Percentiles rank a stretch among this genome's conserved stretches.
These are phyloP conservation scores for Scleroderma bovista DNA, from an alignment of 768 basidiomycete genomes.

Conservation along the genomic window DNA sequence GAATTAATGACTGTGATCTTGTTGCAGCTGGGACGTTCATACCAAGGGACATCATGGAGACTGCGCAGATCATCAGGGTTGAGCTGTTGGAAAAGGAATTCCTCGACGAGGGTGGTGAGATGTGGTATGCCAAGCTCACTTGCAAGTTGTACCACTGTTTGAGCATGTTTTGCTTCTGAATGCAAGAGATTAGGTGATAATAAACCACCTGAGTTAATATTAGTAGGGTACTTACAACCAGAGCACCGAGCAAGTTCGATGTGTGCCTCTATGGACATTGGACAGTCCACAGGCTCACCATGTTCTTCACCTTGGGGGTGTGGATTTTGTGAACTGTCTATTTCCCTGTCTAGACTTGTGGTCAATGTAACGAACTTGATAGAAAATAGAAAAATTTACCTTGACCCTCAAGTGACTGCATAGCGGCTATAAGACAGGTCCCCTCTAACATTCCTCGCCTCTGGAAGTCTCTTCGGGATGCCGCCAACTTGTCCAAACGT, in stretches of 20 bases:
- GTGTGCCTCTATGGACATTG: not conserved
- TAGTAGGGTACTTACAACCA: constrained; percentile 21
- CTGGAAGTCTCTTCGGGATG: constrained; percentile 1
- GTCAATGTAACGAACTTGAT: not conserved
- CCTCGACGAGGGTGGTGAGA: constrained; percentile 19
- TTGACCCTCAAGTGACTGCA: not conserved
- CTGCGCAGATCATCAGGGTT: not conserved
- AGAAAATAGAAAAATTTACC: not conserved
- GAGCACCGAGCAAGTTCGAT: constrained; percentile 24
- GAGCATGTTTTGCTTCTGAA: not conserved
- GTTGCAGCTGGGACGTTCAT: not conserved
- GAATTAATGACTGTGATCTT: constrained; percentile 1
- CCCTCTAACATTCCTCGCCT: not conserved
- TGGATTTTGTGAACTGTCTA: not conserved
- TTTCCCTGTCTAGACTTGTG: not conserved
- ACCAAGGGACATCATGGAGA: not conserved
- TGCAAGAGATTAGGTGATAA: not conserved
- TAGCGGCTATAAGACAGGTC: not conserved
- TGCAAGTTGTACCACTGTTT: constrained; percentile 16
- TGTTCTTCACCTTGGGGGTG: not conserved
- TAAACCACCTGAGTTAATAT: not conserved
- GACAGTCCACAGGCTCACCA: constrained; percentile 1
- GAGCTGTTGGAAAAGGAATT: constrained; percentile 1
- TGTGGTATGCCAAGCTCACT: constrained; percentile 23
- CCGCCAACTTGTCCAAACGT: constrained; percentile 10